Evolutionary conservation across 2,329 filamentous ascomycete genomes (phyloP).

Genomic region (Penicillium sp.): DNA sequence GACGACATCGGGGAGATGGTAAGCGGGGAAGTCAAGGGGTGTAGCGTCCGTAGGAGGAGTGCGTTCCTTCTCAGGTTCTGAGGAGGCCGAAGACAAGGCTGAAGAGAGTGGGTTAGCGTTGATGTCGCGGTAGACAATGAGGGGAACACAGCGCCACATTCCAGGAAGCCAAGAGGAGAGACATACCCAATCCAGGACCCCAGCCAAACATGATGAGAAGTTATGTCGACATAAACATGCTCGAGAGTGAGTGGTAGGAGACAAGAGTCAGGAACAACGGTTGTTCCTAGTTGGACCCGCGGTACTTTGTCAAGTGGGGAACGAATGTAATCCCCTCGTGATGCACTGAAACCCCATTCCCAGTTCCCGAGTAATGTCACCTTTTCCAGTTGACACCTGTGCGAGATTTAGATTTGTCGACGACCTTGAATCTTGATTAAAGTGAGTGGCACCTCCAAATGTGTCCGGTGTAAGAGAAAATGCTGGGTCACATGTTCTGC

Average conservation of each 20-base stretch:
- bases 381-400: background rate
- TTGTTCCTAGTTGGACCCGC: background rate
- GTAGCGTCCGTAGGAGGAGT: slow-evolving; percentile 50
- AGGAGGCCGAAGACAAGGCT: slow-evolving; percentile 33
- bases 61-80: slow-evolving; percentile 44
- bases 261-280: slow-evolving; percentile 1
- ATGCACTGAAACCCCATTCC: background rate
- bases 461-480: too few species aligned
- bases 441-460: too few species aligned
- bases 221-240: slow-evolving; percentile 3
- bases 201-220: slow-evolving; percentile 32
- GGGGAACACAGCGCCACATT: slow-evolving; percentile 3
- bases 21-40: slow-evolving; percentile 52
- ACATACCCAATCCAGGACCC: slow-evolving; percentile 33
- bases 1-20: slow-evolving; percentile 39
- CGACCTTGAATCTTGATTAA: too few species aligned
- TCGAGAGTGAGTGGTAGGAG: background rate
- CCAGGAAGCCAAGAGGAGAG: background rate
- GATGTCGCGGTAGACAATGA: background rate
- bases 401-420: background rate
- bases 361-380: background rate
- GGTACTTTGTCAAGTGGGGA: slow-evolving; percentile 1
- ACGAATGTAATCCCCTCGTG: background rate
- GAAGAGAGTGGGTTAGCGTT: background rate
- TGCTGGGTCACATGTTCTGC: too few species aligned